Conservation (phyloP, 73 alveolate genomes). For the Paramecium octaurelia region DNA sequence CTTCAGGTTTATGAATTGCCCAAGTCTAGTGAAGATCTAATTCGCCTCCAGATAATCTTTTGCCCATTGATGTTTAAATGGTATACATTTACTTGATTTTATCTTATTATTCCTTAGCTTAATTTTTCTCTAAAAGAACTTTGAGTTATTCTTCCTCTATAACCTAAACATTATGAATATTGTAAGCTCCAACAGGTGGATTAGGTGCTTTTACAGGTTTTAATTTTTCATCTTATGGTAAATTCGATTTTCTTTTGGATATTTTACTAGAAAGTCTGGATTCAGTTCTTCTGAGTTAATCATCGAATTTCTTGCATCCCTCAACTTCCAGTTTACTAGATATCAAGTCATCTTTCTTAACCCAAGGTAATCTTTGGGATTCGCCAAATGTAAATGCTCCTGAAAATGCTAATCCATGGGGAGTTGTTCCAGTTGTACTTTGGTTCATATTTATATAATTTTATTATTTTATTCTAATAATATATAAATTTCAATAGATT, state of each 20-base stretch:
- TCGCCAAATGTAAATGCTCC: slow-evolving; percentile 39
- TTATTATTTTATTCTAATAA: not conserved
- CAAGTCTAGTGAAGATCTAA: not conserved
- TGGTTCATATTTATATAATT: not conserved
- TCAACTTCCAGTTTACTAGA: not conserved
- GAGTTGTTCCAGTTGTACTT: slow-evolving; percentile 22
- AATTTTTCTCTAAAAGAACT: not conserved
- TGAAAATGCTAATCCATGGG: not conserved
- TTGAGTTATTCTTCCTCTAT: slow-evolving; percentile 14
- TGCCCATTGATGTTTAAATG: slow-evolving; percentile 36
- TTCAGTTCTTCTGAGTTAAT: not conserved
- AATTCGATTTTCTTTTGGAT: not conserved
- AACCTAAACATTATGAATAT: slow-evolving; percentile 24
- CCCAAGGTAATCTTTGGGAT: slow-evolving; percentile 29
- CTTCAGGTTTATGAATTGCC: not conserved
- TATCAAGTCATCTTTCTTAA: not conserved
- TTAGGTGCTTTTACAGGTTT: not conserved
- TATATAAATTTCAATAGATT: not conserved
- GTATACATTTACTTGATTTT: not conserved
- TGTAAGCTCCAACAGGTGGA: slow-evolving; percentile 46
- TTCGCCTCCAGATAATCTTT: not conserved
- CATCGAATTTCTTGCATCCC: not conserved
- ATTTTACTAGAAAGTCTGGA: not conserved
- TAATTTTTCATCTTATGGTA: slow-evolving; percentile 30
- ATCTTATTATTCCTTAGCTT: not conserved